Evolutionary conservation across 371 early-diverging fungal genomes (phyloP).

Genomic region (Syncephalastrum monosporum): DNA sequence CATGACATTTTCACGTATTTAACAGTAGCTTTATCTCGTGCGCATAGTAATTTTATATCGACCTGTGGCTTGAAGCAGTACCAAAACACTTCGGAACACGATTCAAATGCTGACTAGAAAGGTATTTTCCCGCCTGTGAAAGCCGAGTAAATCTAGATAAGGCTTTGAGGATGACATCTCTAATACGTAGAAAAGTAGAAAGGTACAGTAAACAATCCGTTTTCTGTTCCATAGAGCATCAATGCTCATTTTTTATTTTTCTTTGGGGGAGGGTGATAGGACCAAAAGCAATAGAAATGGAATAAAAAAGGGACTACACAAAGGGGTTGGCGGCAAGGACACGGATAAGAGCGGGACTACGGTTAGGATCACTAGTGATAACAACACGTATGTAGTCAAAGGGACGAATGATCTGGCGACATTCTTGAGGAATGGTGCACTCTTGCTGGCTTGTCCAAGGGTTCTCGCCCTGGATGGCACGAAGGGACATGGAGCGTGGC

Average conservation of each 20-base stretch:
- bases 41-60: too few relatives aligned
- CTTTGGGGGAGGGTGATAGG: not conserved
- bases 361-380: slow-evolving; percentile 58
- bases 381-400: slow-evolving; percentile 65
- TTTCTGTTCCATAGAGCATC: too few relatives aligned
- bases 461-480: slow-evolving; percentile 37
- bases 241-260: not conserved
- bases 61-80: too few relatives aligned
- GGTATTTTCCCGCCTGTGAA: too few relatives aligned
- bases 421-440: slow-evolving; percentile 36
- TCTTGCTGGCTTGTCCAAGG: slow-evolving; percentile 34
- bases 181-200: too few relatives aligned
- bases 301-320: slow-evolving; percentile 13
- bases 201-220: too few relatives aligned
- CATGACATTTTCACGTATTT: too few relatives aligned
- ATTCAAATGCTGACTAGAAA: too few relatives aligned
- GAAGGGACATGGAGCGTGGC: slow-evolving; percentile 36
- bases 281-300: slow-evolving; percentile 3
- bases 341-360: slow-evolving; percentile 69
- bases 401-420: slow-evolving; percentile 56
- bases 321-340: slow-evolving; percentile 67
- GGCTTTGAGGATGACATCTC: too few relatives aligned
- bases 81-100: too few relatives aligned
- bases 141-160: too few relatives aligned
- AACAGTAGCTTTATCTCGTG: too few relatives aligned